A percentile compares a stretch with the other conserved stretches of the same genome.
Conservation (phyloP, 371 early-diverging fungal genomes). For the Furculomyces boomerangus region DNA sequence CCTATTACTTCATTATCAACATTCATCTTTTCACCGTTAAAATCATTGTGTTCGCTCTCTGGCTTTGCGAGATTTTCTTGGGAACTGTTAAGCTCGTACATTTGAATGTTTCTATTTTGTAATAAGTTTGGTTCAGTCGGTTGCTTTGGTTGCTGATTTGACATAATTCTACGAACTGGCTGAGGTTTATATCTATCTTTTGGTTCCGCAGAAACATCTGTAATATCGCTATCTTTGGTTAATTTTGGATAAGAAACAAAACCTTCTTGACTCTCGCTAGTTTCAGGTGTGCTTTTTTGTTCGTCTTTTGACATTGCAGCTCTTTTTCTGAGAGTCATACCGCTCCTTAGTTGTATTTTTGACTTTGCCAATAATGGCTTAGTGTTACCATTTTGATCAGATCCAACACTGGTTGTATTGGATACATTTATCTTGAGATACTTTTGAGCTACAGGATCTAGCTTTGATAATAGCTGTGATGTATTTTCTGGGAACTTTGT, state of each 20-base stretch:
- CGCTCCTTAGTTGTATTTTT: neutral
- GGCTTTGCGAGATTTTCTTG: neutral
- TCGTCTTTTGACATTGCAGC: neutral
- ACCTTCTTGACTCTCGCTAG: neutral
- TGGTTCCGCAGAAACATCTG: neutral
- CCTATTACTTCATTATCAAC: neutral
- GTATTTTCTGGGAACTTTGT: constrained; percentile 11
- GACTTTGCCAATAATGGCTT: neutral
- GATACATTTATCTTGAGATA: constrained; percentile 13
- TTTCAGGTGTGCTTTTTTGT: neutral
- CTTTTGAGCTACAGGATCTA: constrained; percentile 13
- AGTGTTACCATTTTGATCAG: neutral
- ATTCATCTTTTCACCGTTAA: neutral
- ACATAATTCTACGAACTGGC: neutral
- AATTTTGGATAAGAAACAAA: too few species aligned
- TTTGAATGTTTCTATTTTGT: neutral
- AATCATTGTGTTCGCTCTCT: neutral
- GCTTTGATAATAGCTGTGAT: neutral
- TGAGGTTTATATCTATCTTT: neutral
- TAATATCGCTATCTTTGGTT: neutral
- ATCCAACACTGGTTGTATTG: neutral
- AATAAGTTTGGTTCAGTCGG: neutral
- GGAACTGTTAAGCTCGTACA: neutral
- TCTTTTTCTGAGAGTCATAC: neutral
- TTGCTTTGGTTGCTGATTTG: neutral